Evolutionary conservation across 2,329 filamentous ascomycete genomes (phyloP).

Genomic region (Aureobasidium sp.): DNA sequence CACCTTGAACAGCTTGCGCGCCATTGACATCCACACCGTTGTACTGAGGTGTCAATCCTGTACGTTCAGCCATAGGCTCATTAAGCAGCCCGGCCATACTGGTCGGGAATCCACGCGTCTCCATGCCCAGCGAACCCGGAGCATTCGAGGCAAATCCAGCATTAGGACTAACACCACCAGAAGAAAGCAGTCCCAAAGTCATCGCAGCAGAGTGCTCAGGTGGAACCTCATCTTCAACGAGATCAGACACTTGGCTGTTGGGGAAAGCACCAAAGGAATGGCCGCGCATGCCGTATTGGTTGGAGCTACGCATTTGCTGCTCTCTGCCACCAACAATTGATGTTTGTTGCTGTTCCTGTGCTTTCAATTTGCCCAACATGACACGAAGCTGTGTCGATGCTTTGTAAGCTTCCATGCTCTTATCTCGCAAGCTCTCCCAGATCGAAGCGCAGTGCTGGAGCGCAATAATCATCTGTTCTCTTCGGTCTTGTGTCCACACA

Average conservation of each 20-base stretch:
- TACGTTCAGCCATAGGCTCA: constrained; percentile 26
- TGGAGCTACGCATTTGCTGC: constrained; percentile 1
- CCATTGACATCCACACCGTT: constrained; percentile 25
- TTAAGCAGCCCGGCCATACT: constrained; percentile 30
- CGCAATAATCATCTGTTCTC: constrained; percentile 66
- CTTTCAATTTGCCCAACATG: constrained; percentile 71
- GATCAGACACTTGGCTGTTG: constrained; percentile 23
- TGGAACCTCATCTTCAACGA: constrained; percentile 49
- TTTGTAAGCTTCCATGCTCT: constrained; percentile 86
- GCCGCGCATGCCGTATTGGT: constrained; percentile 1
- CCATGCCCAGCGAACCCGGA: constrained; percentile 15
- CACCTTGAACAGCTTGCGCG: constrained; percentile 25
- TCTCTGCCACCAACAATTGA: constrained; percentile 16
- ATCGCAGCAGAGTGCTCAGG: constrained; percentile 60
- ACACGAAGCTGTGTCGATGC: constrained; percentile 72
- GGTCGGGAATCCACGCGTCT: constrained; percentile 24
- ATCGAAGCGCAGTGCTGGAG: constrained; percentile 69
- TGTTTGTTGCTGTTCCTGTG: constrained; percentile 30
- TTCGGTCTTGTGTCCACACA: constrained; percentile 39
- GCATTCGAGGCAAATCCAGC: constrained; percentile 17
- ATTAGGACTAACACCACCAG: constrained; percentile 51
- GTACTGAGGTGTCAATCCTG: constrained; percentile 30
- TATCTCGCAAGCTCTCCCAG: constrained; percentile 70
- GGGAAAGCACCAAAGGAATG: constrained; percentile 26
- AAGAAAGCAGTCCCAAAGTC: constrained; percentile 62